Conservation (phyloP, 2,329 filamentous ascomycete genomes). For the Ophiostoma australiae region DNA sequence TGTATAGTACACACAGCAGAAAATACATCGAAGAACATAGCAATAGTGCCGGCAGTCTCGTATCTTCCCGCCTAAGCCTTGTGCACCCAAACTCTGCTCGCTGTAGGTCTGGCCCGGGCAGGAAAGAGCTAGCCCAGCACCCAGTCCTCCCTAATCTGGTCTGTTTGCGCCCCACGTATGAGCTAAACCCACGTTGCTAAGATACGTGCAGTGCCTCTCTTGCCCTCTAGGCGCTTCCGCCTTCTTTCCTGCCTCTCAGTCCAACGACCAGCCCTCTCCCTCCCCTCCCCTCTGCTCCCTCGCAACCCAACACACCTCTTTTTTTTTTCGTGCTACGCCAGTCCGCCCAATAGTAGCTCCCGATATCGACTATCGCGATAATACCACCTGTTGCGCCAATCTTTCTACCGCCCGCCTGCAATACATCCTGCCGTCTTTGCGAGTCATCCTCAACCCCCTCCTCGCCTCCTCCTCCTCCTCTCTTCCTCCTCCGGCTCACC, state of each 20-base stretch:
- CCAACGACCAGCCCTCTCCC: not conserved
- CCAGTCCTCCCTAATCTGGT: not conserved
- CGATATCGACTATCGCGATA: constrained; percentile 20
- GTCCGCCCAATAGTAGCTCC: constrained; percentile 19
- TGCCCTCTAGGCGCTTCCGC: constrained; percentile 7
- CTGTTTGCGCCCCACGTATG: constrained; percentile 25
- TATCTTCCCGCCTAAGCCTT: not conserved
- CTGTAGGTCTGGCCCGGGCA: not conserved
- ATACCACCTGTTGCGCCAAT: constrained; percentile 17
- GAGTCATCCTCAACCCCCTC: not conserved
- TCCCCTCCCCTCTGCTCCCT: constrained; percentile 10
- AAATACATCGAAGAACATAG: not conserved
- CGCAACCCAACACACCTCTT: constrained; percentile 17
- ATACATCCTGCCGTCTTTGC: not conserved
- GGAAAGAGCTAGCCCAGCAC: not conserved
- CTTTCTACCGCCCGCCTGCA: not conserved
- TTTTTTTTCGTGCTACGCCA: not conserved
- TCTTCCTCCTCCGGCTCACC: not conserved
- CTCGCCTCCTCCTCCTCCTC: not conserved
- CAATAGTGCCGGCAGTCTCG: not conserved
- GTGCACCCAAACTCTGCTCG: not conserved
- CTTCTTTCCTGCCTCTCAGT: constrained; percentile 12
- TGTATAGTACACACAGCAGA: not conserved
- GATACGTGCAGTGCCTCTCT: constrained; percentile 15
- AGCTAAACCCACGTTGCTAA: constrained; percentile 15